phyloP scores from a whole-genome alignment of 2,329 filamentous ascomycete species.

The Monascus ruber region DNA sequence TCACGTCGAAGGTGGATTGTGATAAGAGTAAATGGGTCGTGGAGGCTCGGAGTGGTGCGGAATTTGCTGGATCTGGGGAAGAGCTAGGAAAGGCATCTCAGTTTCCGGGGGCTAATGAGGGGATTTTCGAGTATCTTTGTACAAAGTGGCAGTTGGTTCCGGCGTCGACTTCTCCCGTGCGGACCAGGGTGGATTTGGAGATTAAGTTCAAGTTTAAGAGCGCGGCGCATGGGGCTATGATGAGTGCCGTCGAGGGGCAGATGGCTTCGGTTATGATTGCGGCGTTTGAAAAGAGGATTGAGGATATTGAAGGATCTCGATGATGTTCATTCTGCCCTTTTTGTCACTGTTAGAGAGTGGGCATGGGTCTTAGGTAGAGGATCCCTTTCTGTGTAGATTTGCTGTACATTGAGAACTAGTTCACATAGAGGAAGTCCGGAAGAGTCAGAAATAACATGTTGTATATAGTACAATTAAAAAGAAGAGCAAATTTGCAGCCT shows the following conservation, averaged over 20 bases:
- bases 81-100: conserved; percentile 49
- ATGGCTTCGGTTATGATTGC: conserved; percentile 82
- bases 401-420: conserved; percentile 11
- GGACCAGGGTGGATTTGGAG: conserved; percentile 63
- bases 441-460: conserved; percentile 8
- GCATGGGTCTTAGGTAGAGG: not conserved
- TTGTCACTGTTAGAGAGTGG: not conserved
- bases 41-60: conserved; percentile 51
- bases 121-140: conserved; percentile 34
- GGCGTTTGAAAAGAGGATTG: conserved; percentile 78
- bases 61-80: conserved; percentile 37
- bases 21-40: conserved; percentile 55
- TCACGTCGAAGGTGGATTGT: conserved; percentile 70
- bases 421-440: conserved; percentile 6
- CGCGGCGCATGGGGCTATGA: conserved; percentile 75
- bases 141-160: conserved; percentile 34
- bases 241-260: conserved; percentile 68
- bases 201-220: conserved; percentile 80
- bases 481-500: conserved; percentile 2
- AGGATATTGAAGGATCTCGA: conserved; percentile 21
- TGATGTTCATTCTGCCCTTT: not conserved
- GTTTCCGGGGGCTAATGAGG: conserved; percentile 36
- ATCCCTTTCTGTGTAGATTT: conserved; percentile 1
- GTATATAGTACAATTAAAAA: conserved; percentile 17
- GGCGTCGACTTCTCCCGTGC: conserved; percentile 20